These are phyloP conservation scores for Tuber microsphaerosporum DNA, from an alignment of 495 filamentous ascomycete species.

Conservation along the genomic window DNA sequence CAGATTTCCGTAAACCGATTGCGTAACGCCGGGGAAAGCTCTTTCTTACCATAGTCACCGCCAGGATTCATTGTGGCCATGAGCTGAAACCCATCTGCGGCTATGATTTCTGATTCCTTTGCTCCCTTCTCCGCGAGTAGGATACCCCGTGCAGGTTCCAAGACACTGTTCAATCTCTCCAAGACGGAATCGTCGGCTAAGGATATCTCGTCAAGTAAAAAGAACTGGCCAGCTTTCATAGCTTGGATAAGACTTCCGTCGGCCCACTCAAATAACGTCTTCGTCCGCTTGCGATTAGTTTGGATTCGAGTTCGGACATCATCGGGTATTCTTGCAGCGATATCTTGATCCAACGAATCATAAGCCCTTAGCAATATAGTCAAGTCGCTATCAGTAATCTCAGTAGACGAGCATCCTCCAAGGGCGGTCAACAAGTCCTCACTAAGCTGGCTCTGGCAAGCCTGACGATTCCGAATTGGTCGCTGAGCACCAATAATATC, in stretches of 20 bases:
- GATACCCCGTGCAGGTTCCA: constrained; percentile 78
- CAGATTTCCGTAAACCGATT: constrained; percentile 99
- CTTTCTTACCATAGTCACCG: constrained; percentile 94
- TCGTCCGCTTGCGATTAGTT: constrained; percentile 54
- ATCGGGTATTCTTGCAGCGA: constrained; percentile 46
- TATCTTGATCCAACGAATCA: constrained; percentile 42
- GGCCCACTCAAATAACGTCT: constrained; percentile 90
- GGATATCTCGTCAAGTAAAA: constrained; percentile 95
- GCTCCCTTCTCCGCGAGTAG: constrained; percentile 90
- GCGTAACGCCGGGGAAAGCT: constrained; percentile 87
- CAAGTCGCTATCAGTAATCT: constrained; percentile 39
- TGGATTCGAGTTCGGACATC: constrained; percentile 54
- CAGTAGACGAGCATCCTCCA: constrained; percentile 37
- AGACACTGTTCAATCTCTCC: constrained; percentile 93
- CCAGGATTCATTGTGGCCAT: constrained; percentile 98
- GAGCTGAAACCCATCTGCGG: constrained; percentile 82
- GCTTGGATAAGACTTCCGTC: constrained; percentile 92
- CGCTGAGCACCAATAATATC: constrained; percentile 94
- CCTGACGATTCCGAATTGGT: constrained; percentile 74
- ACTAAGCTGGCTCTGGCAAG: constrained; percentile 58
- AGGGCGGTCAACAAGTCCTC: constrained; percentile 54
- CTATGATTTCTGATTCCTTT: constrained; percentile 67
- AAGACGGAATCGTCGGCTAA: constrained; percentile 96
- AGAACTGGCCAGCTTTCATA: constrained; percentile 83
- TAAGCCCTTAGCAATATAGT: constrained; percentile 49